Evolutionary conservation across 2,329 filamentous ascomycete genomes (phyloP).

Genomic region (Ophiocordyceps camponoti-saundersi): DNA sequence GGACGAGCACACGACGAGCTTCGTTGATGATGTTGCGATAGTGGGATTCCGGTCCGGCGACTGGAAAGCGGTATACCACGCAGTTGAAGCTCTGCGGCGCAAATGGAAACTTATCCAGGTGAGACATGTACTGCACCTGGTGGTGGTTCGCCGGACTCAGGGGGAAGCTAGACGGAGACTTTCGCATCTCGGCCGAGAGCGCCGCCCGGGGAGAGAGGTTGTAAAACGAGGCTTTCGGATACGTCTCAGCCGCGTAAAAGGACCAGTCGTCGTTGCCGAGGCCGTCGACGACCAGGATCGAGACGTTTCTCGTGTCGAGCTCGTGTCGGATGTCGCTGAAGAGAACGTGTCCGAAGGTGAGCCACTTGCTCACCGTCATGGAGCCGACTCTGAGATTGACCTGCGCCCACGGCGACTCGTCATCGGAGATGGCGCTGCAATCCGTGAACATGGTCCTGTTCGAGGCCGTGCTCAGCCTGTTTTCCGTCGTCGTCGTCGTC

Average conservation of each 20-base stretch:
- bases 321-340: slow-evolving; percentile 68
- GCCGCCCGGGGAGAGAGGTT: slow-evolving; percentile 49
- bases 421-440: slow-evolving; percentile 30
- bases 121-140: slow-evolving; percentile 51
- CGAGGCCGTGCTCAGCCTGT: slow-evolving; percentile 17
- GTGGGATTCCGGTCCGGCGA: slow-evolving; percentile 47
- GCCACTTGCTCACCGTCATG: slow-evolving; percentile 76
- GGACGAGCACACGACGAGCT: slow-evolving; percentile 59
- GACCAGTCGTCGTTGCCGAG: slow-evolving; percentile 83
- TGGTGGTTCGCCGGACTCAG: slow-evolving; percentile 53
- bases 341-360: slow-evolving; percentile 68
- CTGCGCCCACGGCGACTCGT: slow-evolving; percentile 47
- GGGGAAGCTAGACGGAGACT: slow-evolving; percentile 28
- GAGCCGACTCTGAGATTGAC: slow-evolving; percentile 66
- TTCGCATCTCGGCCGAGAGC: slow-evolving; percentile 25
- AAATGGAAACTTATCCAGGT: slow-evolving; percentile 55
- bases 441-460: slow-evolving; percentile 22
- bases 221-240: slow-evolving; percentile 58
- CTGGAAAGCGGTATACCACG: slow-evolving; percentile 62
- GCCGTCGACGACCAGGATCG: slow-evolving; percentile 63
- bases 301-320: slow-evolving; percentile 34
- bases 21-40: slow-evolving; percentile 59
- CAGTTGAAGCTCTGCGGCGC: slow-evolving; percentile 58
- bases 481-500: slow-evolving; percentile 16
- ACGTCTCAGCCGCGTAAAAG: slow-evolving; percentile 69